Base-by-base conservation (phyloP, 345 rosid species). In the Eucalyptus cladocalyx region DNA sequence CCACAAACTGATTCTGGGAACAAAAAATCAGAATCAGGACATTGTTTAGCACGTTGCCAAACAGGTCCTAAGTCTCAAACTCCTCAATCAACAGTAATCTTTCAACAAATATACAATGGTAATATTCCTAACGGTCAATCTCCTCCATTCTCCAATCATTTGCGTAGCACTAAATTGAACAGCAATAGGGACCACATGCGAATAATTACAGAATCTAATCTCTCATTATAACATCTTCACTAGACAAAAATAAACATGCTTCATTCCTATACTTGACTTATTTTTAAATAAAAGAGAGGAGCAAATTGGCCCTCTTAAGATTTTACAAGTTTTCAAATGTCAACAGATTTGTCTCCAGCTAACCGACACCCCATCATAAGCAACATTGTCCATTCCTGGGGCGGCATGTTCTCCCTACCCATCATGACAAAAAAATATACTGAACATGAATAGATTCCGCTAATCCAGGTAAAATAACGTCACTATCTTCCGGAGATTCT, bases 401-500 rank as follows among this genome's bases (percentile, higher is more conserved):
- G 85, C 17, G 30, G 47, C 85, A 21, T 4, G 85, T 76, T 76
- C 85, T 88, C 40, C 60, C 50, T 30, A 48, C 37, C 85, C 86
- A 32, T 43, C 54, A 47, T 47, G 19, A 13, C 65, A 40, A 83
- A 72, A 40, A 76, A 69, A 65, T 50, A 51, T 53, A 40, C 30
- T 42, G 65, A 32, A 76, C 51, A 54, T 43, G 88, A 53, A 87
- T n/a, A 28, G 76, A 45, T 76, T 53, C 88, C 6, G 8, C 69
- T 87, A 97, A 90, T 97, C 99, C 91, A 97, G 94, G 93, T 96
- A 97, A 91, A 97, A 97, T 87, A 97, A 94, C 7, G 99, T 97
- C 81, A 97, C 99, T 43, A 97, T 97, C 92, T 97, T 97, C 91
- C 98, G 92, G 34, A 97, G 95, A 76, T 92, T 96, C 92, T 97